Evolutionary conservation across 2,329 filamentous ascomycete genomes (phyloP).

Genomic region (Fusarium sp.): DNA sequence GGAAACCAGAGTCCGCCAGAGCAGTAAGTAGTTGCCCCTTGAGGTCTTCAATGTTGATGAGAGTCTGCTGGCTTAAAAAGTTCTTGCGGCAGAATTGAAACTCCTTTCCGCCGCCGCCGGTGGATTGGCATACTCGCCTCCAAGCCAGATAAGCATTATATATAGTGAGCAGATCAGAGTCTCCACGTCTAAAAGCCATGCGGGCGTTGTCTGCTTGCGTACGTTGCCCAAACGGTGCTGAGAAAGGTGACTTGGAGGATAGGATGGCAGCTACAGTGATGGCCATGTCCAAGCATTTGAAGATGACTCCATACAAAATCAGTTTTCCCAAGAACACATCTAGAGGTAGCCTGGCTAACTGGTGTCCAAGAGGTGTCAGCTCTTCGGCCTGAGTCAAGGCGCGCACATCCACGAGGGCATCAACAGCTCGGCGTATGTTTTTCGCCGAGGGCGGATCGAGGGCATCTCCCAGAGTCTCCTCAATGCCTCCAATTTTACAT

Average conservation of each 20-base stretch:
- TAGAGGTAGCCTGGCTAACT: constrained; percentile 86
- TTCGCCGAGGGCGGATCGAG: constrained; percentile 89
- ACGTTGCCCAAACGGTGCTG: constrained; percentile 84
- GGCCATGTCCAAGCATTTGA: constrained; percentile 90
- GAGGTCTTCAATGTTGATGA: constrained; percentile 92
- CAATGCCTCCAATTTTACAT: constrained; percentile 92
- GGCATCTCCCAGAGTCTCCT: constrained; percentile 86
- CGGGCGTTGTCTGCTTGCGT: constrained; percentile 83
- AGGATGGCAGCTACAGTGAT: constrained; percentile 92
- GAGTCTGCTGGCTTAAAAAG: constrained; percentile 86
- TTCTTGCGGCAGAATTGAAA: constrained; percentile 94
- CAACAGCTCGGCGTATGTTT: constrained; percentile 92
- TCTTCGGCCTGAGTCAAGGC: constrained; percentile 84
- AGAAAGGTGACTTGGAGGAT: constrained; percentile 93
- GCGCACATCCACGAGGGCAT: constrained; percentile 91
- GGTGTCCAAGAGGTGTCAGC: constrained; percentile 84
- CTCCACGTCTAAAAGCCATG: constrained; percentile 80
- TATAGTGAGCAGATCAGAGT: constrained; percentile 90
- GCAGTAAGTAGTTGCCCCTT: constrained; percentile 90
- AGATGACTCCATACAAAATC: constrained; percentile 84
- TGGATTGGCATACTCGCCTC: constrained; percentile 80
- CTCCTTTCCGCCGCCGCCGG: constrained; percentile 71
- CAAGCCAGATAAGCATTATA: constrained; percentile 94
- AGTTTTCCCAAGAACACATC: constrained; percentile 97
- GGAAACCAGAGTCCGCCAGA: constrained; percentile 84